Percentiles rank a stretch among this genome's conserved stretches.
Evolutionary conservation across 495 filamentous ascomycete genomes (phyloP).

Genomic region (Neurospora sublineolata): DNA sequence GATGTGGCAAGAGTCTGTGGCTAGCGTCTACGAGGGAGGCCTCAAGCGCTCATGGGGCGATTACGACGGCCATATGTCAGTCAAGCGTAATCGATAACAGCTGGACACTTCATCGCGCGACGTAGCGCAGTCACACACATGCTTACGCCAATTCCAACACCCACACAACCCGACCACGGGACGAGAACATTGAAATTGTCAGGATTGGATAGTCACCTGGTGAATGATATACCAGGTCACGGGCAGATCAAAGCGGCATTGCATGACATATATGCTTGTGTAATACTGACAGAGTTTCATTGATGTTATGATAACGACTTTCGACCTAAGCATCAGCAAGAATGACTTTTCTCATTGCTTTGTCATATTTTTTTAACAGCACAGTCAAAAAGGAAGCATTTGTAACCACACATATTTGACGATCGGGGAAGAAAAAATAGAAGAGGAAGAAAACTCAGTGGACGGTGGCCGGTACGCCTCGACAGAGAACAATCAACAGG

Average conservation of each 20-base stretch:
- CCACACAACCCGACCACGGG: neutral
- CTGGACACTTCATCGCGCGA: neutral
- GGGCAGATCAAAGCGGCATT: neutral
- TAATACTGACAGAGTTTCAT: neutral
- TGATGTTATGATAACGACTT: neutral
- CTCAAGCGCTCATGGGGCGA: slow-evolving; percentile 65
- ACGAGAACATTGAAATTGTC: neutral
- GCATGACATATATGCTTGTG: neutral
- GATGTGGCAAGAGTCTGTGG: slow-evolving; percentile 95
- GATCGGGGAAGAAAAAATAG: neutral
- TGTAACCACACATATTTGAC: neutral
- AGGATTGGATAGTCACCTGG: neutral
- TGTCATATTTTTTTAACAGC: neutral
- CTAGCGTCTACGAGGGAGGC: slow-evolving; percentile 72
- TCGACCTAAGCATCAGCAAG: neutral
- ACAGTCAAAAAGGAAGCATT: neutral
- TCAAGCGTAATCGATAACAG: slow-evolving; percentile 12
- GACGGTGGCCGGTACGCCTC: neutral
- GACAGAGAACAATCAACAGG: neutral
- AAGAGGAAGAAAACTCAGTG: neutral
- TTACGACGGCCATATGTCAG: slow-evolving; percentile 26
- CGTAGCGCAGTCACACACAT: neutral
- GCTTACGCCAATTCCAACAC: neutral
- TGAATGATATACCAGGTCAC: neutral
- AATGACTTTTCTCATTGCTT: neutral